Evolutionary conservation across 2,329 filamentous ascomycete species (phyloP), one percentile per base, ranked within the genome.

Genomic region (Lachnellula cervina): DNA sequence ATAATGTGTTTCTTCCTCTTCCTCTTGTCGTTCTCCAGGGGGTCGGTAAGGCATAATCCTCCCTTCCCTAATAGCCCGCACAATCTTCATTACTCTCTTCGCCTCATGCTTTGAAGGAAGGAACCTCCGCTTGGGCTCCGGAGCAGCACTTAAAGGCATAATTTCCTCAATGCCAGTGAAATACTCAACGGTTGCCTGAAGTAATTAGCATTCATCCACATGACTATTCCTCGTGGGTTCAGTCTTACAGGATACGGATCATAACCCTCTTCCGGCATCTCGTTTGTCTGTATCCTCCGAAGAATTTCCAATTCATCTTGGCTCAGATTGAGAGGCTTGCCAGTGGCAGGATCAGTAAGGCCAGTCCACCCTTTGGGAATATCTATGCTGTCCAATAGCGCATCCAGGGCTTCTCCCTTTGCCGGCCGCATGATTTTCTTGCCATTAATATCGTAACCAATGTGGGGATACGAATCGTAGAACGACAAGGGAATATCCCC

Each of bases 371-470:
- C 94, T 78, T 96, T 91, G 14, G 94, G 94, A 37, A 99, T 79
- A 69, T 99, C 94, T 66, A 99, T 99, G 73, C 89, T 97, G 67
- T 99, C 93, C 9, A 99, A 79, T 44, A 99, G 80, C 13, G 91
- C 90, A 77, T 99, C 94, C 34, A 99, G 77, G 37, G 94, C 94
- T 70, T 96, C 88, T 51, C 93, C 93, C 64, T 91, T 93, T 4
- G 95, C 94, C 6, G 94, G 94, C 51, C 94, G 88, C 86, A 96
- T 89, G 62, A 99, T 96, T 73, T 89, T 95, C 81, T 95, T 97
- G 72, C 94, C 94, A 72, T 99, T 96, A 76, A 99, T 97, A 67
- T 97, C 90, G 74, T 99, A 99, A 57, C 94, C 94, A 70, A 99
- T 97, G 71, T 99, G 94, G 50, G 94, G 94, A 70, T 97, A 99